Base-by-base conservation (phyloP, 2,329 filamentous ascomycete genomes). In the Emmonsiellopsis sp. region DNA sequence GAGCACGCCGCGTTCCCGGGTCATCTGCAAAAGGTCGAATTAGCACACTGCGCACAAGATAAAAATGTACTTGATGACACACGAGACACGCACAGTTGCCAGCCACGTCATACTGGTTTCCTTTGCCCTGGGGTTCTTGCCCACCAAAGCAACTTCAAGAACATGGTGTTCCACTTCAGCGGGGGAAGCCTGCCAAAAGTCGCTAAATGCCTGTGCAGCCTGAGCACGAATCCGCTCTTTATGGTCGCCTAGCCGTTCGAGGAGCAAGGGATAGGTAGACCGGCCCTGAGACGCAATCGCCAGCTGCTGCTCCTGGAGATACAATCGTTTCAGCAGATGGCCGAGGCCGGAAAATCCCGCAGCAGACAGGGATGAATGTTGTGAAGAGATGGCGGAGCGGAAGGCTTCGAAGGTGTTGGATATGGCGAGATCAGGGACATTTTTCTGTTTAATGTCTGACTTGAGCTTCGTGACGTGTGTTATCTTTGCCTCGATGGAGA, bases 391-490 rank as follows among this genome's bases (percentile, higher is more conserved):
- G 56, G 88, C 87, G 51, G 83, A 74, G 58, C 86, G 85, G 63
- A 94, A 77, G 58, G 85, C 87, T 56, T 96, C 89, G 71, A 95
- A 94, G 58, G 95, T 82, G 54, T 82, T 77, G 31, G 82, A 72
- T 61, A 94, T 80, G 62, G 79, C 79, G 42, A 61, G 59, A 36
- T 94, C 88, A 56, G 89, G 88, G 45, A 95, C 88, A 74, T 90
- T 90, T 67, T 87, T 86, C 70, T 95, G 90, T 71, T 95, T 95
- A 77, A 95, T 95, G 68, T 84, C 82, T 43, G 87, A 90, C 72
- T 95, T 95, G 71, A 91, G 76, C 63, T 76, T 78, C 55, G 83
- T 87, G 61, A 95, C 81, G 52, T 81, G 79, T 58, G 82, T 76
- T 58, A 89, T 78, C 67, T 90, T 90, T 50, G 77, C 72, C 63